Conservation (phyloP, 2,329 filamentous ascomycete genomes). For the Claviceps quebecensis region DNA sequence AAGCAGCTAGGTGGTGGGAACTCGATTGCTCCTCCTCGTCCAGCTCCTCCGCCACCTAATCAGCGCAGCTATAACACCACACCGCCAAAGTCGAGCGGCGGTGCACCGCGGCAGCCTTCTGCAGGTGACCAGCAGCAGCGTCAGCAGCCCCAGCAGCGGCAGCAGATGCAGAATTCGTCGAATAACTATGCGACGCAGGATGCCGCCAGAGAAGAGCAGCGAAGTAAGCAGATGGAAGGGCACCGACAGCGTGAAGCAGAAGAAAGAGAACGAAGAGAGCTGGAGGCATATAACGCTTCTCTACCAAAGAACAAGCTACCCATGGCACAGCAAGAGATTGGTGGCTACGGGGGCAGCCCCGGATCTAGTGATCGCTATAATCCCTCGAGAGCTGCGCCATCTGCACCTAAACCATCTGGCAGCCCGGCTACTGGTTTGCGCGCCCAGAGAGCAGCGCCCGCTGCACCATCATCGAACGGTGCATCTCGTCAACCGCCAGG, state of each 20-base stretch:
- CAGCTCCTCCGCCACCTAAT: constrained; percentile 32
- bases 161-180: constrained; percentile 44
- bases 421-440: constrained; percentile 42
- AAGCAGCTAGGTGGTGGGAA: constrained; percentile 47
- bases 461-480: constrained; percentile 38
- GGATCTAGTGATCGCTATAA: constrained; percentile 58
- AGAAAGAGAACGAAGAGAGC: constrained; percentile 58
- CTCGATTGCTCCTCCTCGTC: constrained; percentile 54
- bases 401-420: constrained; percentile 49
- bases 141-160: constrained; percentile 40
- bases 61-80: constrained; percentile 30
- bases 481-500: constrained; percentile 30
- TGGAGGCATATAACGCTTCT: constrained; percentile 81
- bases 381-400: constrained; percentile 70
- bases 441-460: constrained; percentile 73
- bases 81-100: constrained; percentile 22
- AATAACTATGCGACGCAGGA: constrained; percentile 40
- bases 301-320: constrained; percentile 70
- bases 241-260: constrained; percentile 43
- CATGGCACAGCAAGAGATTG: constrained; percentile 80
- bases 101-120: constrained; percentile 28
- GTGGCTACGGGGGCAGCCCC: constrained; percentile 44
- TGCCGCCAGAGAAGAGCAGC: constrained; percentile 39
- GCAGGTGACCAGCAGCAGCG: constrained; percentile 14
- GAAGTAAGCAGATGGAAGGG: constrained; percentile 47